A percentile compares a stretch with the other conserved stretches of the same genome.
Evolutionary conservation across 495 filamentous ascomycete genomes (phyloP).

Genomic region (Pyrenula aspistea): DNA sequence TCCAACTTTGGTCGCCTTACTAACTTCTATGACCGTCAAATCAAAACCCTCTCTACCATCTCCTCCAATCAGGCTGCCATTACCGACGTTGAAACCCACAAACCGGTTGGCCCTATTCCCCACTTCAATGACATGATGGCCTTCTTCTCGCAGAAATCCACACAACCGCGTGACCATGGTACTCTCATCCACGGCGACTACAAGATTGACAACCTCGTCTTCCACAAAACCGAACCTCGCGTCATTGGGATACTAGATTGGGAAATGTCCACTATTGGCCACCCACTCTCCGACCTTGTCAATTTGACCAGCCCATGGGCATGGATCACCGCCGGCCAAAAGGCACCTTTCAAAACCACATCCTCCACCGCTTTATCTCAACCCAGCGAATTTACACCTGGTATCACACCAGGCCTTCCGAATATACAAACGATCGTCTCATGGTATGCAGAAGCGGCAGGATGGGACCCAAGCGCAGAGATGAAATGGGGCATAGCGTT

Average conservation of each 20-base stretch:
- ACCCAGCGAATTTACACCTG: constrained; percentile 40
- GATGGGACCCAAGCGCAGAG: constrained; percentile 49
- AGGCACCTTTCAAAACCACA: constrained; percentile 1
- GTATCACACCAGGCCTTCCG: constrained; percentile 62
- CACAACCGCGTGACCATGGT: constrained; percentile 65
- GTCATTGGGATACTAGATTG: constrained; percentile 94
- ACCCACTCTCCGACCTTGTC: constrained; percentile 78
- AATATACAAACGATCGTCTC: constrained; percentile 49
- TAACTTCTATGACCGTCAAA: constrained; percentile 81
- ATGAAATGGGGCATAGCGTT: constrained; percentile 53
- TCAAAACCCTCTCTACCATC: constrained; percentile 68
- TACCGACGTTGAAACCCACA: constrained; percentile 61
- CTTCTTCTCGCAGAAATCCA: constrained; percentile 55
- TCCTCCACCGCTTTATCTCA: constrained; percentile 3
- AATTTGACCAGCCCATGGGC: constrained; percentile 65
- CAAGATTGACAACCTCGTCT: constrained; percentile 96
- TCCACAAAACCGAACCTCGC: constrained; percentile 73
- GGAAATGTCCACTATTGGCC: constrained; percentile 95
- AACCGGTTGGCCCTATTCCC: constrained; percentile 70
- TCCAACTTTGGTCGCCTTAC: constrained; percentile 57
- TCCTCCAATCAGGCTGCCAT: constrained; percentile 64
- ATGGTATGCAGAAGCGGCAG: constrained; percentile 69
- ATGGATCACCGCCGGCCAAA: constrained; percentile 29
- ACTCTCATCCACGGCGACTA: constrained; percentile 89
- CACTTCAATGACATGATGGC: constrained; percentile 66